Evolutionary conservation across 2,329 filamentous ascomycete genomes (phyloP), one percentile per base, ranked within the genome.

Genomic region (Sclerotinia minor): DNA sequence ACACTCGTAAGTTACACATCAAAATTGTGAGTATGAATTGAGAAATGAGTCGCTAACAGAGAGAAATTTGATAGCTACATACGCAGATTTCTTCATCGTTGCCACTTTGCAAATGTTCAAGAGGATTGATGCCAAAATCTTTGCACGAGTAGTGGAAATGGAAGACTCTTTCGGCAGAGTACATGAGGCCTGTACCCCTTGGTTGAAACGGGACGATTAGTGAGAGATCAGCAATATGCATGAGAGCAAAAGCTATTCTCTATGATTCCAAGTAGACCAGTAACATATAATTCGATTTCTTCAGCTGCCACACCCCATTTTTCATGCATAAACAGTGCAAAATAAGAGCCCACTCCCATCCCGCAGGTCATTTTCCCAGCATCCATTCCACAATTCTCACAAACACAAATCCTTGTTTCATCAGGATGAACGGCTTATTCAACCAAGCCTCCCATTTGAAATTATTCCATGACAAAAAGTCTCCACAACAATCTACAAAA

Each of bases 21-120:
- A 5, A 5, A 63, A 26, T 21, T 3, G 2, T 26, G 45, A 1
- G 9, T 26, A 15, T 44, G 17, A 41, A 24, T 58, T 26, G 54
- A 44, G 15, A 63, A 63, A 15, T 21, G 41, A 45, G 17, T 19
- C 13, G 41, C 57, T 63, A 17, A 65, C 5, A 54, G 26, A 44
- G n/a, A 15, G 54, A 66, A 68, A 54, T 24, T 4, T 29, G 6
- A 49, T 53, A 69, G 78, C 82, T 5, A 81, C 80, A 49, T 89
- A 85, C 75, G 83, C 83, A 5, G 87, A 88, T 74, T 85, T 91
- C 67, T 79, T 86, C 2, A 83, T 87, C 73, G 82, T 82, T 0
- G 80, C 80, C 1, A 79, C 79, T 45, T 70, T 88, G 68, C 76
- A 83, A 5, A 84, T 83, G 67, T 69, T 79, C 9, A 79, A 77